phyloP scores from a whole-genome alignment of 208 protist genomes.

The Phytomonas sp. region DNA sequence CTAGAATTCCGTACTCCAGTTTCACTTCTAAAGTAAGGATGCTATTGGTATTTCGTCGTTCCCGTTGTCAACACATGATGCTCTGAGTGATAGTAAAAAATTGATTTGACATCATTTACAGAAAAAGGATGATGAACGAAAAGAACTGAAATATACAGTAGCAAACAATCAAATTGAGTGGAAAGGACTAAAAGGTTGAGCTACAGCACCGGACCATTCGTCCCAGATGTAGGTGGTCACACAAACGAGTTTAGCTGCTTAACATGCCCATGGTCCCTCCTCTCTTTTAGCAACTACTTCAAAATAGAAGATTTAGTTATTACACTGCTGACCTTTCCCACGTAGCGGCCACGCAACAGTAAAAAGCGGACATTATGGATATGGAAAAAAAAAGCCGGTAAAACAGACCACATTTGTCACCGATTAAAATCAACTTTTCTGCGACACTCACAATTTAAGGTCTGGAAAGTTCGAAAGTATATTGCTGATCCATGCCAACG shows the following conservation, averaged over 20 bases:
- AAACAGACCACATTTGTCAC: not conserved
- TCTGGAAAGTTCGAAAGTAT: slow-evolving; percentile 49
- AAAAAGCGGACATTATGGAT: not conserved
- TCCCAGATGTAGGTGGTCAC: not conserved
- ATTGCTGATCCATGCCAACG: slow-evolving; percentile 88
- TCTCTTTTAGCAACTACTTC: not conserved
- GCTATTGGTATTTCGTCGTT: not conserved
- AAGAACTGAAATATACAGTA: not conserved
- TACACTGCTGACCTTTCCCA: not conserved
- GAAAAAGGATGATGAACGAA: slow-evolving; percentile 6
- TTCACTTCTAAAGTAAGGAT: not conserved
- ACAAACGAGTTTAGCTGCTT: not conserved
- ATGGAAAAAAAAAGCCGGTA: not conserved
- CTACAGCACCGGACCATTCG: not conserved
- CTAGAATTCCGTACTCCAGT: not conserved
- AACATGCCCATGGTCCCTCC: not conserved
- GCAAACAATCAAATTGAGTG: too few species aligned
- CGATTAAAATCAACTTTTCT: not conserved
- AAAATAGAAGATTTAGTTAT: not conserved
- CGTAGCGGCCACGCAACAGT: not conserved
- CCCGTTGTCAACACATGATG: not conserved
- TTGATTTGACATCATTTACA: not conserved
- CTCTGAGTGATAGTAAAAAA: not conserved
- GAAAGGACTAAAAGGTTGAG: not conserved
- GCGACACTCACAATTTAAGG: slow-evolving; percentile 4